These are phyloP conservation scores for Aureobasidium uvarum DNA, from an alignment of 2,329 filamentous ascomycete genomes.

Conservation along the genomic window DNA sequence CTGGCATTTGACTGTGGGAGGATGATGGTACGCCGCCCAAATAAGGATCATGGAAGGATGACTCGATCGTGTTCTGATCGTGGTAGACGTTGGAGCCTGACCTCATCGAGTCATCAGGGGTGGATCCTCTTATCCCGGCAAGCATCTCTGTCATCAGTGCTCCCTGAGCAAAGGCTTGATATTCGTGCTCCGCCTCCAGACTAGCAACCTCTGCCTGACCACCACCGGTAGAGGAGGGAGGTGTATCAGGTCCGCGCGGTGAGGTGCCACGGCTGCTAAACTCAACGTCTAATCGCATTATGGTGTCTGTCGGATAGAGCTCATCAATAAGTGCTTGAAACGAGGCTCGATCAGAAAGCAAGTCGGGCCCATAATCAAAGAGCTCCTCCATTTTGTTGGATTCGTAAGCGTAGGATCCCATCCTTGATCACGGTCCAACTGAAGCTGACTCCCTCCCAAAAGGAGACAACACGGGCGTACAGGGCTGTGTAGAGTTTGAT, in stretches of 20 bases:
- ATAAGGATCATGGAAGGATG: constrained; percentile 13
- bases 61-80: not conserved
- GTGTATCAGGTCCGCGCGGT: constrained; percentile 10
- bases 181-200: not conserved
- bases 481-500: constrained; percentile 9
- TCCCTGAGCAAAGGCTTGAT: constrained; percentile 14
- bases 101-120: not conserved
- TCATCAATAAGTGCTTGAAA: constrained; percentile 22
- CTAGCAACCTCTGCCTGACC: constrained; percentile 2
- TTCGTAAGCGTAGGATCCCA: constrained; percentile 25
- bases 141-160: constrained; percentile 23
- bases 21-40: not conserved
- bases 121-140: constrained; percentile 15
- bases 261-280: constrained; percentile 20
- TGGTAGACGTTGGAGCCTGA: not conserved
- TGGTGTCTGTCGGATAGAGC: constrained; percentile 1
- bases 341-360: constrained; percentile 15
- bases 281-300: constrained; percentile 16
- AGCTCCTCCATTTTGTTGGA: constrained; percentile 22
- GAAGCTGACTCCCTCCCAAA: constrained; percentile 2
- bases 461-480: constrained; percentile 16
- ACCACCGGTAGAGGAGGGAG: constrained; percentile 13
- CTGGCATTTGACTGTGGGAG: not conserved
- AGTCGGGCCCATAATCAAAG: constrained; percentile 12
- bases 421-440: constrained; percentile 3